Evolutionary conservation across 2,329 filamentous ascomycete genomes (phyloP).

Genomic region (Trichoderma koningii): DNA sequence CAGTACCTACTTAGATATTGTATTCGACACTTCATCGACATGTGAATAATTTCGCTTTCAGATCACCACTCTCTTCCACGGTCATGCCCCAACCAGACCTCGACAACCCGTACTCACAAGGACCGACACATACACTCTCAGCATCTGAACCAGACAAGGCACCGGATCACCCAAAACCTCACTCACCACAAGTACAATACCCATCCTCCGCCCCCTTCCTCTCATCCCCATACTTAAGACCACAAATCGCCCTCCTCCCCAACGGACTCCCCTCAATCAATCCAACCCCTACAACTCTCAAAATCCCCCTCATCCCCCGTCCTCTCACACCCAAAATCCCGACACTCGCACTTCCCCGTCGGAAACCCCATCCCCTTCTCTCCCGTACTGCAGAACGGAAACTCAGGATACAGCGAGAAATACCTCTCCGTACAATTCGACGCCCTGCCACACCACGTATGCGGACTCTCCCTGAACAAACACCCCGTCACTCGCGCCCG

Average conservation of each 20-base stretch:
- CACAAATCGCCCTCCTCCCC: conserved; percentile 2
- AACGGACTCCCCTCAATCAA: conserved; percentile 1
- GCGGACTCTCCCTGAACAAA: conserved; percentile 10
- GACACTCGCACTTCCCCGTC: conserved; percentile 25
- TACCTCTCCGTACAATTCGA: conserved; percentile 23
- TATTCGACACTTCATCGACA: too few species aligned
- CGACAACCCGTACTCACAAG: not conserved
- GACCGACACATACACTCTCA: not conserved
- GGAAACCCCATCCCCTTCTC: conserved; percentile 4
- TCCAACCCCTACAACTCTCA: conserved; percentile 20
- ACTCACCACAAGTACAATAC: conserved; percentile 28
- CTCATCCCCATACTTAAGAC: conserved; percentile 12
- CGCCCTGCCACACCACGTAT: conserved; percentile 12
- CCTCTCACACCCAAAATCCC: conserved; percentile 21
- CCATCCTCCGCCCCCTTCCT: conserved; percentile 14
- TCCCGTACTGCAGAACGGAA: conserved; percentile 27
- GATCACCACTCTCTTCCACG: too few species aligned
- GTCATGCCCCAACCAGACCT: too few species aligned
- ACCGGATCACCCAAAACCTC: not conserved
- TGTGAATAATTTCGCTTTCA: too few species aligned
- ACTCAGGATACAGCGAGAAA: conserved; percentile 26
- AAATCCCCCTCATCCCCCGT: conserved; percentile 14
- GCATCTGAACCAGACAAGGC: not conserved
- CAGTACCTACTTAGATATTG: too few species aligned
- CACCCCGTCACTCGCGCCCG: conserved; percentile 10